Percentiles rank a stretch among this genome's conserved stretches.
Conservation (phyloP, 2,329 filamentous ascomycete species). For the Alternaria sp. region DNA sequence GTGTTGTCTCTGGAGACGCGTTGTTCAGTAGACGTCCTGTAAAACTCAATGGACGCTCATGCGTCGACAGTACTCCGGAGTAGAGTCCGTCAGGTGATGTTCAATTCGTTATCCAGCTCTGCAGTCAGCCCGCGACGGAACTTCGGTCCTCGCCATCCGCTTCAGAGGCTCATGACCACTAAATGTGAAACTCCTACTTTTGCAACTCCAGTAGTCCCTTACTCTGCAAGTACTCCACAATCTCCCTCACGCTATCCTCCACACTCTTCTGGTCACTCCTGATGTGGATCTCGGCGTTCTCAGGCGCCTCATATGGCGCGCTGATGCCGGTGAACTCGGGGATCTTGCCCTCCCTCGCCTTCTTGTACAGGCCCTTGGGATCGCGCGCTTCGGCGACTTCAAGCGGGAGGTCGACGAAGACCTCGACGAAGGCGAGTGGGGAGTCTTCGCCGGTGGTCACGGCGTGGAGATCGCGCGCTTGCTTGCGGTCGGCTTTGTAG, state of each 20-base stretch:
- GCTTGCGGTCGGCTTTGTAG: slow-evolving; percentile 83
- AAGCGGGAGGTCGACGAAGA: slow-evolving; percentile 89
- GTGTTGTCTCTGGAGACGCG: neutral
- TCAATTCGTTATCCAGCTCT: neutral
- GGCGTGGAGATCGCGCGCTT: slow-evolving; percentile 81
- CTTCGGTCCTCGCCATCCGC: neutral
- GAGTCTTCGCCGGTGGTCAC: slow-evolving; percentile 61
- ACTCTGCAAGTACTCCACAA: slow-evolving; percentile 77
- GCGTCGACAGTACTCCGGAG: neutral
- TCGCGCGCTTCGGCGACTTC: slow-evolving; percentile 94
- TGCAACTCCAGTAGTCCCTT: slow-evolving; percentile 65
- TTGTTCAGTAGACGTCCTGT: neutral
- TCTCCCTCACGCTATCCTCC: slow-evolving; percentile 86
- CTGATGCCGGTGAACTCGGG: slow-evolving; percentile 97
- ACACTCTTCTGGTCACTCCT: slow-evolving; percentile 81
- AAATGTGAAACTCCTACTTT: slow-evolving; percentile 1
- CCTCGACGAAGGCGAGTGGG: slow-evolving; percentile 87
- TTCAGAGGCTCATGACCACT: neutral
- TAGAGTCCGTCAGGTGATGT: neutral
- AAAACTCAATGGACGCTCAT: neutral
- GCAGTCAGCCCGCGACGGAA: neutral
- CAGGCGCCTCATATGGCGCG: slow-evolving; percentile 91
- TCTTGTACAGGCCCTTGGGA: slow-evolving; percentile 97
- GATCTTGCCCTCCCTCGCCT: slow-evolving; percentile 90
- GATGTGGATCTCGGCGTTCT: slow-evolving; percentile 85